Conservation (phyloP, 2,329 filamentous ascomycete species). For the Aspergillus transmontanensis region DNA sequence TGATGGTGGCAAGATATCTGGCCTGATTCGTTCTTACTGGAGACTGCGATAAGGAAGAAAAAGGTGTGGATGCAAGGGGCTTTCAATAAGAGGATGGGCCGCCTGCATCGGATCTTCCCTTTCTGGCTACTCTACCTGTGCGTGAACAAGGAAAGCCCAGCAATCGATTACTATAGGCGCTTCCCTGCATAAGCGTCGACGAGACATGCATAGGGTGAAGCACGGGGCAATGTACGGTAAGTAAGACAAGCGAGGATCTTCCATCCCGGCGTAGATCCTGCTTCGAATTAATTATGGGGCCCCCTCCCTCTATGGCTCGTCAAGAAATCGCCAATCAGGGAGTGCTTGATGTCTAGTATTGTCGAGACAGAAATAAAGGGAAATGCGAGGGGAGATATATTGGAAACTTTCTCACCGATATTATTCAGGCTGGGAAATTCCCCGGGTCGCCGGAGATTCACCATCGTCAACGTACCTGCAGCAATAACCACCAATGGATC, state of each 20-base stretch:
- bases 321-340: neutral
- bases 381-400: neutral
- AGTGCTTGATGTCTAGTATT: neutral
- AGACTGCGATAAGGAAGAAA: constrained; percentile 8
- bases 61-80: constrained; percentile 24
- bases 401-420: neutral
- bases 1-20: constrained; percentile 12
- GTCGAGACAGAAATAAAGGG: neutral
- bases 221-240: constrained; percentile 13
- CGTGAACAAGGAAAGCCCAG: constrained; percentile 7
- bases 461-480: constrained; percentile 1
- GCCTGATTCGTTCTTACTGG: constrained; percentile 13
- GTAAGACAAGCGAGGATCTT: constrained; percentile 19
- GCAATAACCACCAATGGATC: neutral
- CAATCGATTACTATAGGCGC: constrained; percentile 16
- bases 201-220: constrained; percentile 17
- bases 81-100: constrained; percentile 13
- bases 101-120: constrained; percentile 11
- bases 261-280: constrained; percentile 11
- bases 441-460: neutral
- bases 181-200: constrained; percentile 19
- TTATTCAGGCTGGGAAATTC: neutral
- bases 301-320: neutral
- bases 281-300: constrained; percentile 10
- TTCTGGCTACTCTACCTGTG: constrained; percentile 11